Evolutionary conservation across 179 eudicot genomes (phyloP), one percentile per base, ranked within the genome.

Genomic region (Patellifolia procumbens): DNA sequence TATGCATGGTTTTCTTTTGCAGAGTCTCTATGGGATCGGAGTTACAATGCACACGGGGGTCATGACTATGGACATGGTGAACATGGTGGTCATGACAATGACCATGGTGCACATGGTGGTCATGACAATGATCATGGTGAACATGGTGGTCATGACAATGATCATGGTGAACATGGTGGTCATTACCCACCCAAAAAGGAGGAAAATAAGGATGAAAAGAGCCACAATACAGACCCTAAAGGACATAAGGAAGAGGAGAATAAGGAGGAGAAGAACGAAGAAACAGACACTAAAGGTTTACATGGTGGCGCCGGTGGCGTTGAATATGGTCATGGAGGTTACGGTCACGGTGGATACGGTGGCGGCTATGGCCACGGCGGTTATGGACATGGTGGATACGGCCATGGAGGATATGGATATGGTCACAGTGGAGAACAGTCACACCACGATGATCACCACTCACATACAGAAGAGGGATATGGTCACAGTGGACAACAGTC

Each of bases 181-280:
- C 69, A 64, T 26, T 67, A 67, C 34, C 71, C 52, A 13, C 53
- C 71, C 5, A 45, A 42, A 12, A 53, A 42, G 24, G 71, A 34
- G 15, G 69, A 64, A 28, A n/a, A n/a, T n/a, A n/a, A n/a, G n/a
- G n/a, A 56, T 4, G 31, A 20, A 7, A 62, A 16, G 42, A 24
- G 10, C 9, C 31, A 24, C 7, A 32, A 2, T 3, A 32, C 26
- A 58, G 62, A 58, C 5, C 62, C 62, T 24, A 11, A 58, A 24
- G n/a, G n/a, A n/a, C n/a, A n/a, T n/a, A n/a, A n/a, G n/a, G n/a
- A n/a, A n/a, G n/a, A n/a, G n/a, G n/a, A n/a, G n/a, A n/a, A n/a
- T n/a, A n/a, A n/a, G n/a, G n/a, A n/a, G n/a, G n/a, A n/a, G n/a
- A n/a, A n/a, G n/a, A n/a, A n/a, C n/a, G n/a, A n/a, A n/a, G n/a